Evolutionary conservation across 2,329 filamentous ascomycete species (phyloP).

Genomic region (Diaporthe australafricana): DNA sequence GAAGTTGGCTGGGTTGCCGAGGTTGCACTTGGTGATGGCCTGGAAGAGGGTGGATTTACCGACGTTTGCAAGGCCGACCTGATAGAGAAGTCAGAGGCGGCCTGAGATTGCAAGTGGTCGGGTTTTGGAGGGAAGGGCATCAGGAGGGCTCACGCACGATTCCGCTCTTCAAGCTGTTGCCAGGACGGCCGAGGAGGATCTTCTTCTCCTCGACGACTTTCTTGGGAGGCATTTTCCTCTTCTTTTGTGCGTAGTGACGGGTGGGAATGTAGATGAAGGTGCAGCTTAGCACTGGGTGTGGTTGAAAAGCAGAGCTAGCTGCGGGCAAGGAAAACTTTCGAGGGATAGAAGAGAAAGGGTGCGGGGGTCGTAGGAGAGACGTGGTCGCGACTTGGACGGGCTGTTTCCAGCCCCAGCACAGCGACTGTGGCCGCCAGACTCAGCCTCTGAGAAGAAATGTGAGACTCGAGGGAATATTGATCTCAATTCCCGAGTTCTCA

Average conservation of each 20-base stretch:
- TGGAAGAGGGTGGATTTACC: constrained; percentile 99
- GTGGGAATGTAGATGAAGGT: constrained; percentile 59
- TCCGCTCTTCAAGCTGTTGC: constrained; percentile 98
- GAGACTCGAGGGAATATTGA: constrained; percentile 12
- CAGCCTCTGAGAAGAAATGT: constrained; percentile 13
- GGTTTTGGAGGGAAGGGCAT: constrained; percentile 38
- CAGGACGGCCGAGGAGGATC: constrained; percentile 93
- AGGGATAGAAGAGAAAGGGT: constrained; percentile 66
- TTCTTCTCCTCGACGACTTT: constrained; percentile 94
- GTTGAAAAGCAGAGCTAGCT: constrained; percentile 76
- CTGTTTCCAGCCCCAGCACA: constrained; percentile 55
- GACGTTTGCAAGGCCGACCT: constrained; percentile 99
- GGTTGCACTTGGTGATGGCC: constrained; percentile 96
- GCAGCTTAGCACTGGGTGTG: constrained; percentile 63
- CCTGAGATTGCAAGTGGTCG: constrained; percentile 40
- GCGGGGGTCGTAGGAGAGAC: constrained; percentile 52
- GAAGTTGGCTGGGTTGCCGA: constrained; percentile 99
- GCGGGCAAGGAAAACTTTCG: constrained; percentile 64
- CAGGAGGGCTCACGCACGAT: constrained; percentile 82
- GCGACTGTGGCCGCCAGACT: constrained; percentile 21
- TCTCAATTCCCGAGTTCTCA: constrained; percentile 13
- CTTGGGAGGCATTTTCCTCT: constrained; percentile 91
- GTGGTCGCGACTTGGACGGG: constrained; percentile 53
- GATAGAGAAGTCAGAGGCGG: constrained; percentile 54
- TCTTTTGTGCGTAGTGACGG: constrained; percentile 69